A percentile compares a stretch with the other conserved stretches of the same genome.
phyloP scores from a whole-genome alignment of 164 flowering plant genomes.

The Kalanchoe fedtschenkoi region DNA sequence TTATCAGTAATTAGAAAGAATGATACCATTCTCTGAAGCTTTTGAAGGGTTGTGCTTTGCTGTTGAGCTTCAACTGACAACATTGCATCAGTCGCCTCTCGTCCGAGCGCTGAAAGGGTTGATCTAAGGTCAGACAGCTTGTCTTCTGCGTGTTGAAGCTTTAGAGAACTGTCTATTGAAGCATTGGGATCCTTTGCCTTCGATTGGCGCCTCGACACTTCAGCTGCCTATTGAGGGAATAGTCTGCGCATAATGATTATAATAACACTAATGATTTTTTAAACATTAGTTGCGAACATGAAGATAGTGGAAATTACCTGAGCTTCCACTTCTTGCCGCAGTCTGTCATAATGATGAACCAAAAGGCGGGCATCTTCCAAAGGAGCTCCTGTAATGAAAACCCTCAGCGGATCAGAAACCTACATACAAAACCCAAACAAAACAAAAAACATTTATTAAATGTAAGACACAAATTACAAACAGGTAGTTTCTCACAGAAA shows the following conservation, averaged over 20 bases:
- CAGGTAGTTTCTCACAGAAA: not conserved
- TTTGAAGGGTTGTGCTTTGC: constrained; percentile 46
- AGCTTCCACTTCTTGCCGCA: constrained; percentile 57
- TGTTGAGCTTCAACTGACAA: constrained; percentile 59
- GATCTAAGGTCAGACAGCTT: constrained; percentile 51
- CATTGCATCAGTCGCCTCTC: constrained; percentile 70
- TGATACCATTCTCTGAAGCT: constrained; percentile 45
- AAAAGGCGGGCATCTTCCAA: constrained; percentile 71
- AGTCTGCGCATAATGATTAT: constrained; percentile 9
- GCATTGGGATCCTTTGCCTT: constrained; percentile 38
- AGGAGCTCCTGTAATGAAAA: constrained; percentile 51
- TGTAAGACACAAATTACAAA: not conserved
- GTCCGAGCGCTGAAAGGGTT: constrained; percentile 39
- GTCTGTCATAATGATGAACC: constrained; percentile 46
- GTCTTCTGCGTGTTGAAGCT: constrained; percentile 53
- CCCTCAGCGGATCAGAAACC: constrained; percentile 58
- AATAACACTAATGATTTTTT: not conserved
- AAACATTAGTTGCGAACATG: not conserved
- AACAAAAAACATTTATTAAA: constrained; percentile 10
- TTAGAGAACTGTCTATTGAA: constrained; percentile 33
- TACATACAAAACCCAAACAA: constrained; percentile 17
- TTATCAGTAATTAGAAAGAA: not conserved
- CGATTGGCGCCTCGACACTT: constrained; percentile 42
- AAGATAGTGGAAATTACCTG: constrained; percentile 33
- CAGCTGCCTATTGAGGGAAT: constrained; percentile 39